Evolutionary conservation across 176 grass and related monocot genomes (phyloP), one percentile per base, ranked within the genome.

Genomic region (Hordeum marinum): DNA sequence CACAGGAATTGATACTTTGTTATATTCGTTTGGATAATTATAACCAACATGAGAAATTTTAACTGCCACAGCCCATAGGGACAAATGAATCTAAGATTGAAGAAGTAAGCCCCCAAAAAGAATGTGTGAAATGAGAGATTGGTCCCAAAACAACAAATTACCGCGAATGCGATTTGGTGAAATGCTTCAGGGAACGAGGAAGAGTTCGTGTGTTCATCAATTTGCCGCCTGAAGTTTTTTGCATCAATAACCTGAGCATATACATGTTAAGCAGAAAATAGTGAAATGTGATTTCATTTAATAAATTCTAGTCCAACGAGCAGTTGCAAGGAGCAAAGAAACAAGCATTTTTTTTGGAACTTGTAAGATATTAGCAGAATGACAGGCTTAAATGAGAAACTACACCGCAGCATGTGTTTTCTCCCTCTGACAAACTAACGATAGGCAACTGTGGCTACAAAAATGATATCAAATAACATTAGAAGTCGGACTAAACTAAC

Each of bases 131-230:
- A 67, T 78, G 36, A 29, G 61, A 68, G 7, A 43, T 2, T n/a
- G 55, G 57, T 9, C n/a, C 50, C 1, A 82, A 75, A 75, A 31
- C 26, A 75, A 11, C 3, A 75, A 81, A 32, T 84, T 98, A 98
- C 93, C 84, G 93, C 96, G 86, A 98, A 95, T 88, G 93, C 93
- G 81, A 98, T 98, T 87, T 95, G 93, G 78, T 94, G 88, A 89
- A 95, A 98, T 85, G 88, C 84, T 92, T 98, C 96, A 17, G 96
- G 89, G 73, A 98, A 98, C 29, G 93, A 94, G 64, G 88, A 89
- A 76, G 88, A 90, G 64, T 76, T 80, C 46, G 48, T 75, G 86
- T 94, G 85, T 68, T 95, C 92, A 24, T 95, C 91, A 85, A 98
- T 91, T 84, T 98, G 96, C 77, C 88, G 74, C 84, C 83, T 94